Base-by-base conservation (phyloP, 495 filamentous ascomycete species). In the Mytilinidion resinicola region DNA sequence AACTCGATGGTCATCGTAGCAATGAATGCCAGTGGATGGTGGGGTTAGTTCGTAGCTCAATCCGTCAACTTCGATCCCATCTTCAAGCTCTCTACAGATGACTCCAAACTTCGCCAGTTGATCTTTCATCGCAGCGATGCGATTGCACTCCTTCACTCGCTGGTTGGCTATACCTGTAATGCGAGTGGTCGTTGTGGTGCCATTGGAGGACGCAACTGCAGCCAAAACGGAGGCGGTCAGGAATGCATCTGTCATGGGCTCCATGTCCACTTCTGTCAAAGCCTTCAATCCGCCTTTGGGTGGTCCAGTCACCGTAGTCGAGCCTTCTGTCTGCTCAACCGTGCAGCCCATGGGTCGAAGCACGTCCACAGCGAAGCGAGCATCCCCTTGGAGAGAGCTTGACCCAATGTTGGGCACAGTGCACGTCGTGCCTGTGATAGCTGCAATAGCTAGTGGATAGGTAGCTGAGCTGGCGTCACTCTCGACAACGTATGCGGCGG, bases 161-260 rank as follows among this genome's bases (percentile, higher is more conserved):
- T 99, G 93, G 69, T 99, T 99, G n/a, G 93, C 91, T 71, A 99
- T 99, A 47, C 93, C 93, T 20, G 82, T 84, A 55, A 99, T 97
- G 51, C 81, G 82, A 14, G 90, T 96, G 0, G 88, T 89, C 46
- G 64, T 71, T 11, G 73, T 69, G 0, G 85, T 84, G 14, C 64
- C 55, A 42, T 66, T 67, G 14, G 62, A 63, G 12, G 80, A 85
- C n/a, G 91, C 91, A 42, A 93, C 88, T 50, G 93, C 93, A 14
- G 91, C 95, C 51, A 99, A 83, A 34, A 96, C 89, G 11, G 90
- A 92, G 15, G 93, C 93, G 25, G 89, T 95, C 33, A 99, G 77
- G 80, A 99, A 99, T 52, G 93, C 93, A 76, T 99, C 93, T 0
- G 93, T 99, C 93, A 99, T 99, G 14, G 91, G 88, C 68, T 96